These are phyloP conservation scores for Penicillium sumatraense DNA, from an alignment of 2,329 filamentous ascomycete species.

Conservation along the genomic window DNA sequence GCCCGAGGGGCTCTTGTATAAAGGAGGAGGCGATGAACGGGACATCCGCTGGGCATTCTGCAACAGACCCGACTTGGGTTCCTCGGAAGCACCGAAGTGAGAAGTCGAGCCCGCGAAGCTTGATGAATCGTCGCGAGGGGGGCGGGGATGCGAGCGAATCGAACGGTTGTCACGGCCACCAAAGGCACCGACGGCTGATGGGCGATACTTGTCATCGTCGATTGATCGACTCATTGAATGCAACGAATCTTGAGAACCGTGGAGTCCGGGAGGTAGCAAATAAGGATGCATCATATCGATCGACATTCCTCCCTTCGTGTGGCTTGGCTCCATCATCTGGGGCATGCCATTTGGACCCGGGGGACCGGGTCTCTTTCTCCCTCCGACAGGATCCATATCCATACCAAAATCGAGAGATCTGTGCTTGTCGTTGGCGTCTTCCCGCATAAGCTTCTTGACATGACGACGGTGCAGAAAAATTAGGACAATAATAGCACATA, in stretches of 20 bases:
- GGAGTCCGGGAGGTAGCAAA: constrained; percentile 81
- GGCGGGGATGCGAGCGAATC: constrained; percentile 40
- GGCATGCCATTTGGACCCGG: constrained; percentile 34
- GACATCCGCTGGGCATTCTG: constrained; percentile 64
- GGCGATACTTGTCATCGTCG: constrained; percentile 84
- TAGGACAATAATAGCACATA: constrained; percentile 68
- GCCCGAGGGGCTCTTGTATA: constrained; percentile 26
- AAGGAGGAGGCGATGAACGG: constrained; percentile 51
- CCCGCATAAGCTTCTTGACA: constrained; percentile 69
- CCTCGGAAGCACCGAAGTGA: constrained; percentile 45
- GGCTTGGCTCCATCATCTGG: constrained; percentile 46
- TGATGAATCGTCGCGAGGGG: constrained; percentile 54
- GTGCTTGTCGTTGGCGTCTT: constrained; percentile 86
- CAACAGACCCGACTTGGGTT: constrained; percentile 58
- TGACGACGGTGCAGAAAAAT: constrained; percentile 80
- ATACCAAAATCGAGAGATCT: constrained; percentile 92
- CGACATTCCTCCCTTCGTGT: constrained; percentile 57
- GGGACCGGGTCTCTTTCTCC: constrained; percentile 46
- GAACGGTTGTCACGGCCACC: constrained; percentile 55
- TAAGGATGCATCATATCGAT: constrained; percentile 75
- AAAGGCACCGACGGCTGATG: constrained; percentile 60
- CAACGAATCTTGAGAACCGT: constrained; percentile 82
- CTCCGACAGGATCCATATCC: constrained; percentile 52
- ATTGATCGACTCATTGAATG: constrained; percentile 81
- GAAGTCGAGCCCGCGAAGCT: constrained; percentile 57